Percentiles rank a stretch among this genome's conserved stretches.
Conservation (phyloP, 352 stramenopile genomes). For the Globisporangium alternatum region DNA sequence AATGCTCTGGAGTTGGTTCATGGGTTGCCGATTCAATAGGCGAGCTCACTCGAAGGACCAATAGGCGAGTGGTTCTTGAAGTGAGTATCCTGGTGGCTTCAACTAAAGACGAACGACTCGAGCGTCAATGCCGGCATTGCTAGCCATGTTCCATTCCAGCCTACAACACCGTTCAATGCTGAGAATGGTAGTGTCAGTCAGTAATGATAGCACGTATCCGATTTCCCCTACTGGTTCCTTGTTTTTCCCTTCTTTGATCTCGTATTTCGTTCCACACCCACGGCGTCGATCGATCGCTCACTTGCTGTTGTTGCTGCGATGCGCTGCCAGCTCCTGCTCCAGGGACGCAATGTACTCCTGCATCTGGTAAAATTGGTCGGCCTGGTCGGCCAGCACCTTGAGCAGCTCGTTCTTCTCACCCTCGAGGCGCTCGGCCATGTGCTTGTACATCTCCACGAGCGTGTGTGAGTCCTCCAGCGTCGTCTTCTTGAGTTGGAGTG, state of each 20-base stretch:
- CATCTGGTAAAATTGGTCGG: slow-evolving; percentile 74
- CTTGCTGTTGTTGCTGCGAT: slow-evolving; percentile 19
- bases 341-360: slow-evolving; percentile 75
- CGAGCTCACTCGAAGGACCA: no score
- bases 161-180: no score
- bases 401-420: slow-evolving; percentile 74
- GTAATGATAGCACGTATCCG: neutral
- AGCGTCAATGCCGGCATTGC: no score
- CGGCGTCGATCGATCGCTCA: slow-evolving; percentile 9
- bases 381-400: slow-evolving; percentile 59
- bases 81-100: no score
- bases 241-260: neutral
- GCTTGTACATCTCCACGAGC: slow-evolving; percentile 82
- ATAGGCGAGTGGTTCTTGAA: no score
- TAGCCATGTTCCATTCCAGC: no score
- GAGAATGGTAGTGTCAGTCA: no score
- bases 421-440: slow-evolving; percentile 74
- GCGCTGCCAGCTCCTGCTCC: slow-evolving; percentile 49
- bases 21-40: no score
- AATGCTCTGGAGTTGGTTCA: neutral
- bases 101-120: no score
- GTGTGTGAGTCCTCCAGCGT: slow-evolving; percentile 57
- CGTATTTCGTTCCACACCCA: slow-evolving; percentile 8
- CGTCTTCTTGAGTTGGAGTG: slow-evolving; percentile 21
- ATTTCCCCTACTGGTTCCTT: neutral